A percentile compares a stretch with the other conserved stretches of the same genome.
Conservation (phyloP, 1,284 basidiomycete genomes). For the Puccinia novopanici region DNA sequence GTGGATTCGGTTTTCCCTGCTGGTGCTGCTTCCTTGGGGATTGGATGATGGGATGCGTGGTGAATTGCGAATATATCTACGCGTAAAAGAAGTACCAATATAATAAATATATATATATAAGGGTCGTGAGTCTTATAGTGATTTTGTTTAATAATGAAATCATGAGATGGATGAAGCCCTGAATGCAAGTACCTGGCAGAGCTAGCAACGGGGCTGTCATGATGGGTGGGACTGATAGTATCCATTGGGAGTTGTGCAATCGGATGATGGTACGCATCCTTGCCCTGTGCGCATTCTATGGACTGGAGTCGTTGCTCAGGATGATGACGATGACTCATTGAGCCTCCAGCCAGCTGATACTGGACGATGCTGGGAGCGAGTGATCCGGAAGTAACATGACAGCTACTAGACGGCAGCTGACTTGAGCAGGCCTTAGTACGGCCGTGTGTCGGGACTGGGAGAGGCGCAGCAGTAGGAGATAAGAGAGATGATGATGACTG, state of each 20-base stretch:
- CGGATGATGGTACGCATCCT: too few species aligned
- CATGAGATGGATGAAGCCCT: too few species aligned
- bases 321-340: not conserved
- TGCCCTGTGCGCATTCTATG: not conserved
- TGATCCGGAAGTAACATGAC: not conserved
- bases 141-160: too few species aligned
- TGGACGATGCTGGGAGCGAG: not conserved
- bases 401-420: too few species aligned
- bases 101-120: too few species aligned
- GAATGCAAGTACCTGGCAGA: not conserved
- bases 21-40: not conserved
- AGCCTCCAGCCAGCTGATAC: not conserved
- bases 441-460: not conserved
- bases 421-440: slow-evolving; percentile 1
- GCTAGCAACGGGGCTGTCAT: not conserved
- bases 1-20: not conserved
- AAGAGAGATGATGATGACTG: slow-evolving; percentile 1
- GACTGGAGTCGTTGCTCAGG: too few species aligned
- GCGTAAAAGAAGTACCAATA: too few species aligned
- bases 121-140: too few species aligned
- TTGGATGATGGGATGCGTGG: not conserved
- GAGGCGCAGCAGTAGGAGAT: not conserved
- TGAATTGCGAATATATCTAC: not conserved
- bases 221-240: slow-evolving; percentile 2
- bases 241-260: not conserved